Evolutionary conservation across 306 rosid genomes (phyloP).

Genomic region (Pyrus bretschneideri): DNA sequence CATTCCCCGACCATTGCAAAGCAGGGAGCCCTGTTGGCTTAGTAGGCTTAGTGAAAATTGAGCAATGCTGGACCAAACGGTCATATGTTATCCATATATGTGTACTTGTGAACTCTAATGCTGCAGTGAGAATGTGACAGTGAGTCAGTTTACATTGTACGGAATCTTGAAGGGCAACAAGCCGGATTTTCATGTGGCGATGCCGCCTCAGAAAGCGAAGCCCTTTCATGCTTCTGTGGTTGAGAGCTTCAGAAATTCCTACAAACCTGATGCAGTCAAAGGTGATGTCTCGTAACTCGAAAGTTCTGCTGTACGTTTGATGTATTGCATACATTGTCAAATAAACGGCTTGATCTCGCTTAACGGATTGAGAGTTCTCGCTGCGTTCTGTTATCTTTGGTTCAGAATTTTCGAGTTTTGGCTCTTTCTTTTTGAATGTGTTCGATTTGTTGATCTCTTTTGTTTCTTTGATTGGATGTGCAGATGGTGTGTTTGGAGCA

Average conservation of each 20-base stretch:
- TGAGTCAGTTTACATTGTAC: slow-evolving; percentile 87
- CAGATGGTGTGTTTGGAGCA: slow-evolving; percentile 96
- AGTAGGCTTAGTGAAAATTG: too few relatives aligned
- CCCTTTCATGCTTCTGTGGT: slow-evolving; percentile 76
- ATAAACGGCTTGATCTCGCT: background rate
- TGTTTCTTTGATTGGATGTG: background rate
- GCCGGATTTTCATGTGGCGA: slow-evolving; percentile 92
- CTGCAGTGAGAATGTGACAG: slow-evolving; percentile 30
- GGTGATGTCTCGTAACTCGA: slow-evolving; percentile 27
- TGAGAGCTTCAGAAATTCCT: slow-evolving; percentile 56
- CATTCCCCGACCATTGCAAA: too few relatives aligned
- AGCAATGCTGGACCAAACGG: too few relatives aligned
- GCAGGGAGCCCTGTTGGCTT: too few relatives aligned
- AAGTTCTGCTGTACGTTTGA: background rate
- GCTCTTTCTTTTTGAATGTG: background rate
- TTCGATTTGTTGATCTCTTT: background rate
- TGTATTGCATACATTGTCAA: background rate
- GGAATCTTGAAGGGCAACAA: slow-evolving; percentile 88
- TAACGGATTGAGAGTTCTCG: background rate
- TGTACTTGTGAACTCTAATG: background rate
- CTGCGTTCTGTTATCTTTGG: background rate
- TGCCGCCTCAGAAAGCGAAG: slow-evolving; percentile 76
- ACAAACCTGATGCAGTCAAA: slow-evolving; percentile 53
- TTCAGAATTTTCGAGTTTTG: background rate
- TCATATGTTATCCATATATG: background rate